Evolutionary conservation across 345 rosid genomes (phyloP).

Genomic region (Microcos paniculata): DNA sequence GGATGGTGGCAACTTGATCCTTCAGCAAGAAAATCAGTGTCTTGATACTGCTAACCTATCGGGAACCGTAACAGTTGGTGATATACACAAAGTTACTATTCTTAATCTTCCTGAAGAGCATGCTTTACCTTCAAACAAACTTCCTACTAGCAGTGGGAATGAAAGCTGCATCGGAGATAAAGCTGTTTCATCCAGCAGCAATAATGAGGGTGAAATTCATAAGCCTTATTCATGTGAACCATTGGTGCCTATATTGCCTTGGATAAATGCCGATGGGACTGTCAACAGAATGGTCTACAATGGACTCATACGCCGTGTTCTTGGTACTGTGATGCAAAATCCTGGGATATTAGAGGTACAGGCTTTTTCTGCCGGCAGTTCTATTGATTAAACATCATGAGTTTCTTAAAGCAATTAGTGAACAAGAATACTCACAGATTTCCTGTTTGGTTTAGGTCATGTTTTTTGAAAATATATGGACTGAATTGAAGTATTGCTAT

Average conservation of each 20-base stretch:
- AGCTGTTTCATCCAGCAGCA: conserved; percentile 21
- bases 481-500: neutral
- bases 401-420: neutral
- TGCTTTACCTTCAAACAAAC: conserved; percentile 24
- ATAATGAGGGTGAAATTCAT: conserved; percentile 22
- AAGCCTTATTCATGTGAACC: conserved; percentile 29
- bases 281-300: conserved; percentile 58
- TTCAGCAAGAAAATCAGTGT: conserved; percentile 31
- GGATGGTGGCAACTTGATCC: conserved; percentile 23
- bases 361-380: conserved; percentile 10
- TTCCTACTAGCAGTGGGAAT: conserved; percentile 28
- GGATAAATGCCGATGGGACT: conserved; percentile 93
- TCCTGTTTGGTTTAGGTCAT: neutral
- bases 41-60: conserved; percentile 27
- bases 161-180: conserved; percentile 31
- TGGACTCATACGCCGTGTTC: conserved; percentile 79
- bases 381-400: neutral
- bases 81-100: conserved; percentile 77
- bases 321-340: conserved; percentile 85
- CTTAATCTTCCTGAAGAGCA: conserved; percentile 82
- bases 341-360: conserved; percentile 89
- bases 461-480: neutral
- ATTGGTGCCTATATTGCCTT: conserved; percentile 69
- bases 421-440: too few species aligned
- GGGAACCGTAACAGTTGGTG: conserved; percentile 27